Conservation (phyloP, 345 rosid species). For the Isatis tinctoria region DNA sequence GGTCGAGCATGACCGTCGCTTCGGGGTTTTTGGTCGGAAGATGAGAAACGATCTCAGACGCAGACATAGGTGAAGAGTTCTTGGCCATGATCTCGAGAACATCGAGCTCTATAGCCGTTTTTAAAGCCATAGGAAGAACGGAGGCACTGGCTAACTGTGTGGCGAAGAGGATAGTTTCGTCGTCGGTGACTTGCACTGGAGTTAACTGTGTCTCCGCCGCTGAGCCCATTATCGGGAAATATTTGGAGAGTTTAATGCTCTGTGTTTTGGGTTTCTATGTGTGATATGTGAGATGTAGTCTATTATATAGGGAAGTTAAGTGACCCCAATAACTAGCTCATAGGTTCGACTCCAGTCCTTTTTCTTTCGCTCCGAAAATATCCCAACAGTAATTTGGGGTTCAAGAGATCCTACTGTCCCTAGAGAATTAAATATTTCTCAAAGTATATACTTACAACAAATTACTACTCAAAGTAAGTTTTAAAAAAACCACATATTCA, state of each 20-base stretch:
- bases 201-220: slow-evolving; percentile 60
- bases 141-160: slow-evolving; percentile 67
- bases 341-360: too few relatives aligned
- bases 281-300: slow-evolving; percentile 9
- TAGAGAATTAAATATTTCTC: too few relatives aligned
- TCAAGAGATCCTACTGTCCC: too few relatives aligned
- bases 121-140: slow-evolving; percentile 80
- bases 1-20: slow-evolving; percentile 69
- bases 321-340: too few relatives aligned
- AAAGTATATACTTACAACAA: too few relatives aligned
- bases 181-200: slow-evolving; percentile 57
- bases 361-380: too few relatives aligned
- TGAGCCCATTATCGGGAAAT: slow-evolving; percentile 47
- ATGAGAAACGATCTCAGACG: slow-evolving; percentile 56
- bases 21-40: slow-evolving; percentile 74
- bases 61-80: slow-evolving; percentile 50
- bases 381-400: too few relatives aligned
- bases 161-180: slow-evolving; percentile 66
- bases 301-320: not conserved
- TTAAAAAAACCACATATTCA: too few relatives aligned
- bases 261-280: not conserved
- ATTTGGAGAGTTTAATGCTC: not conserved
- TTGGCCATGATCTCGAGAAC: slow-evolving; percentile 75
- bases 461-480: too few relatives aligned
- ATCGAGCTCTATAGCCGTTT: slow-evolving; percentile 76